phyloP scores from a whole-genome alignment of 805 yeast species.

The Metschnikowia gruessii region DNA sequence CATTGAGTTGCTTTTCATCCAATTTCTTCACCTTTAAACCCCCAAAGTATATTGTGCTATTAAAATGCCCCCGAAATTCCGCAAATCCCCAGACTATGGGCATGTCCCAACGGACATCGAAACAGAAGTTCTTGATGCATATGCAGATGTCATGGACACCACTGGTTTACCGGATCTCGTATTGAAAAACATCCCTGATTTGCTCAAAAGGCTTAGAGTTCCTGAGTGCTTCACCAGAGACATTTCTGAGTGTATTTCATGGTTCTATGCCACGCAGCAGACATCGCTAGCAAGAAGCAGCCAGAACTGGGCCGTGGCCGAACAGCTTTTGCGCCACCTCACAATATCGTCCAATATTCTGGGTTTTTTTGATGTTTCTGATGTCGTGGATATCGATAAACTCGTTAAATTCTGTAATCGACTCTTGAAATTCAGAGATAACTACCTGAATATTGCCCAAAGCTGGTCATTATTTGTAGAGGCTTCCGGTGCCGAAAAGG shows the following conservation, averaged over 20 bases:
- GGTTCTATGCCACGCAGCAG: conserved; percentile 30
- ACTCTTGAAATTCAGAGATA: conserved; percentile 34
- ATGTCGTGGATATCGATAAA: conserved; percentile 42
- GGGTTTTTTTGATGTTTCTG: conserved; percentile 27
- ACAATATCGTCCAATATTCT: conserved; percentile 26
- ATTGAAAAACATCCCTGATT: conserved; percentile 25
- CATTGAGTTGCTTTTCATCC: too few species aligned
- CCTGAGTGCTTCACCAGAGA: conserved; percentile 35
- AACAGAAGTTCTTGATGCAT: conserved; percentile 36
- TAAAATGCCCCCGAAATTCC: conserved; percentile 15
- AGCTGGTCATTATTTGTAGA: conserved; percentile 37
- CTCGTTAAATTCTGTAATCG: conserved; percentile 27
- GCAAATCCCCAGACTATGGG: conserved; percentile 13
- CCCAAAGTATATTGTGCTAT: background rate
- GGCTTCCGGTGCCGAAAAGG: conserved; percentile 21
- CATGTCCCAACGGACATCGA: conserved; percentile 24
- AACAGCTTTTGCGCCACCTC: conserved; percentile 26
- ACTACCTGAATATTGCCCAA: conserved; percentile 25
- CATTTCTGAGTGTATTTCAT: conserved; percentile 29
- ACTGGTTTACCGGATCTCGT: conserved; percentile 27
- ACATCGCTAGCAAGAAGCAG: conserved; percentile 9
- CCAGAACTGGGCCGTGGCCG: conserved; percentile 25
- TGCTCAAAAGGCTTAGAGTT: conserved; percentile 26
- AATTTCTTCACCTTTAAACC: too few species aligned
- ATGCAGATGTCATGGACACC: conserved; percentile 23